Evolutionary conservation across 2,329 filamentous ascomycete species (phyloP).

Genomic region (Chaetomium sp.): DNA sequence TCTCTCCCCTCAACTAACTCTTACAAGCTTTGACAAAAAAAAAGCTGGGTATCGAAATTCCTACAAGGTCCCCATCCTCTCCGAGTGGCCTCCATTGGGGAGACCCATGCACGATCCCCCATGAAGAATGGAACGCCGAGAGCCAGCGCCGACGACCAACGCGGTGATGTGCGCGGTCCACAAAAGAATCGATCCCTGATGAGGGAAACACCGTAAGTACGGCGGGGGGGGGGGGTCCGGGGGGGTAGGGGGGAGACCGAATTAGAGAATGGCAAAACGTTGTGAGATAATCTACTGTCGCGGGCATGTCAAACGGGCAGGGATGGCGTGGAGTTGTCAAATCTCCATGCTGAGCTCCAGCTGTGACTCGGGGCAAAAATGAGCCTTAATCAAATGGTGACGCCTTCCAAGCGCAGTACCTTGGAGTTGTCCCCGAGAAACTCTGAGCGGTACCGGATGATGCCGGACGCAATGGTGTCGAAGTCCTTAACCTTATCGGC

Average conservation of each 20-base stretch:
- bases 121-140: too few relatives aligned
- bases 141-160: too few relatives aligned
- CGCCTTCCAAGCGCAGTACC: slow-evolving; percentile 51
- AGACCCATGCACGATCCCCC: too few relatives aligned
- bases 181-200: background rate
- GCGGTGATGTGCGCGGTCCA: background rate
- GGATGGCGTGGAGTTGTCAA: background rate
- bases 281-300: slow-evolving; percentile 9
- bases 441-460: slow-evolving; percentile 58
- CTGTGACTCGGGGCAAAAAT: background rate
- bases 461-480: slow-evolving; percentile 57
- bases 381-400: slow-evolving; percentile 27
- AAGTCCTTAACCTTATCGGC: slow-evolving; percentile 58
- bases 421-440: slow-evolving; percentile 60
- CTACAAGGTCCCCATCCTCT: slow-evolving; percentile 5
- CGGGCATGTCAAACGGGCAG: background rate
- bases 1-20: background rate
- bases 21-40: slow-evolving; percentile 7
- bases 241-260: background rate
- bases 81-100: background rate
- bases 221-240: too few relatives aligned
- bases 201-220: background rate
- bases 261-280: background rate
- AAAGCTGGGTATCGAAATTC: slow-evolving; percentile 13
- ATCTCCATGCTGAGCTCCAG: background rate